A percentile compares a stretch with the other conserved stretches of the same genome.
Conservation (phyloP, 2,329 filamentous ascomycete genomes). For the Stagonosporopsis cucurbitacearum region DNA sequence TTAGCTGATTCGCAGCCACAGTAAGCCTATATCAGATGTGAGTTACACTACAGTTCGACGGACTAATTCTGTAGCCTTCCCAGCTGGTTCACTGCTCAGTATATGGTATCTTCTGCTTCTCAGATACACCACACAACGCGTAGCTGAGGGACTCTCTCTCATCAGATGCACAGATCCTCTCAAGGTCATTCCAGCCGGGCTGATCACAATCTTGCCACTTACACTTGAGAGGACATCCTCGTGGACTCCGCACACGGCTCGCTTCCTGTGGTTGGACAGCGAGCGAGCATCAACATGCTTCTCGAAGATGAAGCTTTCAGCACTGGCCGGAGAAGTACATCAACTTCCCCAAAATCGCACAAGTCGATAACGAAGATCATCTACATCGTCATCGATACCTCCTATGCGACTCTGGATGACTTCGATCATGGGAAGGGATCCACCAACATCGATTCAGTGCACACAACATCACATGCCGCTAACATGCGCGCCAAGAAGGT, state of each 20-base stretch:
- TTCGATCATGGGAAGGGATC: constrained; percentile 28
- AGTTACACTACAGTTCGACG: neutral
- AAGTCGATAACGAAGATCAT: constrained; percentile 12
- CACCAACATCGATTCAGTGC: constrained; percentile 29
- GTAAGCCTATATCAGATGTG: constrained; percentile 4
- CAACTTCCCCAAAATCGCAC: neutral
- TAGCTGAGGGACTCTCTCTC: neutral
- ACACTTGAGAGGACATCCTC: neutral
- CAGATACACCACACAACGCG: constrained; percentile 6
- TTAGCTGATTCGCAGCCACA: constrained; percentile 10
- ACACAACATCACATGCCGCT: constrained; percentile 25
- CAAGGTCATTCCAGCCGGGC: neutral
- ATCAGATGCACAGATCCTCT: constrained; percentile 1
- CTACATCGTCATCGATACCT: constrained; percentile 34
- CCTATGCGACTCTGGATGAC: constrained; percentile 24
- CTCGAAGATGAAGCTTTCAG: neutral
- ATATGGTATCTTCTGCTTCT: neutral
- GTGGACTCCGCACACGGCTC: neutral
- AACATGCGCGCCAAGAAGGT: constrained; percentile 33
- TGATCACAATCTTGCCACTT: constrained; percentile 1
- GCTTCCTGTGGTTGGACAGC: neutral
- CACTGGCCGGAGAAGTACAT: neutral
- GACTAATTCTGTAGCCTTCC: neutral
- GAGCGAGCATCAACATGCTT: neutral
- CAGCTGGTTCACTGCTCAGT: neutral